A percentile compares a stretch with the other conserved stretches of the same genome.
phyloP scores from a whole-genome alignment of 371 early-diverging fungal genomes.

The Mucor saturninus region DNA sequence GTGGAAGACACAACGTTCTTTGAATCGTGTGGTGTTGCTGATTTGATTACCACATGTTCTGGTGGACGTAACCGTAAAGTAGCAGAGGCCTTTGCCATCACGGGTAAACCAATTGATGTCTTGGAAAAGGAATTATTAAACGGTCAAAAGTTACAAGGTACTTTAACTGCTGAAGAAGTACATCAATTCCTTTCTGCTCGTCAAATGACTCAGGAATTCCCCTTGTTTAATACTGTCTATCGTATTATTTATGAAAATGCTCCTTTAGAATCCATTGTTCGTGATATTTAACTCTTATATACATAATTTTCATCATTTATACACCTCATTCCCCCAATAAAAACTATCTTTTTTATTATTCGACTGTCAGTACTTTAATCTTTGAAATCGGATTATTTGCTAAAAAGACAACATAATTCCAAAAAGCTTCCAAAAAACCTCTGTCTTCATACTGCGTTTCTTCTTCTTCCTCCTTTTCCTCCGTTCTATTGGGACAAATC shows the following conservation, averaged over 20 bases:
- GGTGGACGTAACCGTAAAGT: slow-evolving; percentile 97
- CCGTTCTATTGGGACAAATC: no score
- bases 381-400: no score
- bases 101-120: slow-evolving; percentile 88
- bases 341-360: not conserved
- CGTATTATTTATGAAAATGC: slow-evolving; percentile 83
- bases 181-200: slow-evolving; percentile 76
- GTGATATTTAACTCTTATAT: slow-evolving; percentile 17
- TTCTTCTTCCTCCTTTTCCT: no score
- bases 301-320: not conserved
- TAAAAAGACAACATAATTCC: no score
- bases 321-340: not conserved
- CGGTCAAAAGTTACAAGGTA: slow-evolving; percentile 98
- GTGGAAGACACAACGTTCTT: slow-evolving; percentile 92
- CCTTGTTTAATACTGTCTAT: slow-evolving; percentile 89
- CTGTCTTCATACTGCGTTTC: no score
- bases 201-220: slow-evolving; percentile 77
- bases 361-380: no score
- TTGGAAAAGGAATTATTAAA: slow-evolving; percentile 92
- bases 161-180: slow-evolving; percentile 90
- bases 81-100: slow-evolving; percentile 89
- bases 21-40: slow-evolving; percentile 96
- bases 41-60: slow-evolving; percentile 94
- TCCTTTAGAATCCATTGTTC: slow-evolving; percentile 43
- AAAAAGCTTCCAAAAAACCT: no score